Percentiles rank a stretch among this genome's conserved stretches.
These are phyloP conservation scores for Cyclotella distinguenda DNA, from an alignment of 108 stramenopile species.

Conservation along the genomic window DNA sequence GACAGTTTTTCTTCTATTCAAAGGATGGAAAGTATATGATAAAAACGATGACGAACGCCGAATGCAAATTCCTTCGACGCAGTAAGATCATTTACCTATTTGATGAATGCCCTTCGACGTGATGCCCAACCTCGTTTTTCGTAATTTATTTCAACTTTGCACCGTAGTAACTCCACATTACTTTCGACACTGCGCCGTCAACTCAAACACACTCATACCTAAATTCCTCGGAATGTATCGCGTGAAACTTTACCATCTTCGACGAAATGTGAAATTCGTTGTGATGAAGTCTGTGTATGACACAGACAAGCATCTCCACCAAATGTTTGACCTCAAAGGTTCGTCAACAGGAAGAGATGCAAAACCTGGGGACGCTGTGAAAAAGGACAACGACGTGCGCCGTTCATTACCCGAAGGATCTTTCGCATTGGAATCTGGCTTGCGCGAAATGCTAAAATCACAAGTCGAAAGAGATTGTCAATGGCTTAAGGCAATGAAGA, in stretches of 20 bases:
- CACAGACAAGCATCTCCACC: constrained; percentile 80
- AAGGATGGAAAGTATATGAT: constrained; percentile 98
- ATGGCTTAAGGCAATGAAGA: constrained; percentile 80
- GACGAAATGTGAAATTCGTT: constrained; percentile 90
- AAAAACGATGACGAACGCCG: constrained; percentile 97
- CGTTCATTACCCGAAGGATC: constrained; percentile 57
- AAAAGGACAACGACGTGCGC: constrained; percentile 90
- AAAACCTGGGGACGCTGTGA: constrained; percentile 81
- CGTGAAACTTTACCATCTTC: constrained; percentile 92
- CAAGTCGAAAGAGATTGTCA: constrained; percentile 77
- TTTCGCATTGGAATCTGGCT: constrained; percentile 54
- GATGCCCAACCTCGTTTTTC: neutral
- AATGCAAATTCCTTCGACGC: constrained; percentile 92
- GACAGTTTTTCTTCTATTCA: constrained; percentile 99
- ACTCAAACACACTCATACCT: constrained; percentile 92
- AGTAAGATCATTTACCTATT: constrained; percentile 2
- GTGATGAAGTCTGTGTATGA: constrained; percentile 93
- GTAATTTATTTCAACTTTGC: neutral
- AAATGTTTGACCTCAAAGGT: constrained; percentile 95
- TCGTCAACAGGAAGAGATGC: constrained; percentile 77
- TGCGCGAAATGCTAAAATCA: constrained; percentile 58
- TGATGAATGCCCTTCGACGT: neutral
- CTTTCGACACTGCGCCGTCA: constrained; percentile 88
- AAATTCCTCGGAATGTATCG: constrained; percentile 98
- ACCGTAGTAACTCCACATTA: constrained; percentile 87